Conservation (phyloP, 139 green algal species). For the Chlorella sp. region DNA sequence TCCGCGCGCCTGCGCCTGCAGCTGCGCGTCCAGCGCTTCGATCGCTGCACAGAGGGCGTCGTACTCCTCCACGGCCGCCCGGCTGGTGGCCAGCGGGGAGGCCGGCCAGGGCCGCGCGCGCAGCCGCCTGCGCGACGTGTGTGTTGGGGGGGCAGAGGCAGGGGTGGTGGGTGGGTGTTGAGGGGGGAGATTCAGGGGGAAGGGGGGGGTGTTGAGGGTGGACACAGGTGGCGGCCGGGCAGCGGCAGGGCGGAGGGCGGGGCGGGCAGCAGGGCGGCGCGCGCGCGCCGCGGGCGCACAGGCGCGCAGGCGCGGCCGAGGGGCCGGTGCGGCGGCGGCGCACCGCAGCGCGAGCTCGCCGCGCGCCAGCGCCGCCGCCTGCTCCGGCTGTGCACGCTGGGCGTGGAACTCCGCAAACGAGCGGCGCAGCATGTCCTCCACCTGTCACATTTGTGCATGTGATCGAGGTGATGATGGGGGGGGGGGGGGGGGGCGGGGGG, state of each 20-base stretch:
- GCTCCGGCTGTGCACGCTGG: conserved; percentile 71
- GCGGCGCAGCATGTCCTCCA: conserved; percentile 97
- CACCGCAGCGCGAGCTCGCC: conserved; percentile 54
- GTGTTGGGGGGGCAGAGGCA: no score
- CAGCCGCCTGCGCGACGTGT: no score
- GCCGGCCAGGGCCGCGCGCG: conserved; percentile 51
- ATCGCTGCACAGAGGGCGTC: conserved; percentile 40
- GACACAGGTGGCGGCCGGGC: no score
- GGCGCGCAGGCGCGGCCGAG: no score
- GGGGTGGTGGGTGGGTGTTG: no score
- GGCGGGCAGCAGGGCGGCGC: no score
- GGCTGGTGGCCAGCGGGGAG: conserved; percentile 48
- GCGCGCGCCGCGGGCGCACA: no score
- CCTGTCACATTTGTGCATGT: conserved; percentile 73
- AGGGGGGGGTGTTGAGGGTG: no score
- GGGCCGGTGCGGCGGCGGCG: no score
- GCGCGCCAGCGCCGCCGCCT: conserved; percentile 49
- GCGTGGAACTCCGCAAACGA: conserved; percentile 94
- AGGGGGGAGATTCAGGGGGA: no score
- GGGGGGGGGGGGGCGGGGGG: conserved; percentile 46
- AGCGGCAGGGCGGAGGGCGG: no score
- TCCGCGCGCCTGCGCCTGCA: conserved; percentile 46
- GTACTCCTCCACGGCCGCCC: conserved; percentile 60
- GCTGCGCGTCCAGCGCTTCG: conserved; percentile 42
- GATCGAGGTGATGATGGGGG: conserved; percentile 83